Base-by-base conservation (phyloP, 2,329 filamentous ascomycete species). In the Diaporthe sp. region DNA sequence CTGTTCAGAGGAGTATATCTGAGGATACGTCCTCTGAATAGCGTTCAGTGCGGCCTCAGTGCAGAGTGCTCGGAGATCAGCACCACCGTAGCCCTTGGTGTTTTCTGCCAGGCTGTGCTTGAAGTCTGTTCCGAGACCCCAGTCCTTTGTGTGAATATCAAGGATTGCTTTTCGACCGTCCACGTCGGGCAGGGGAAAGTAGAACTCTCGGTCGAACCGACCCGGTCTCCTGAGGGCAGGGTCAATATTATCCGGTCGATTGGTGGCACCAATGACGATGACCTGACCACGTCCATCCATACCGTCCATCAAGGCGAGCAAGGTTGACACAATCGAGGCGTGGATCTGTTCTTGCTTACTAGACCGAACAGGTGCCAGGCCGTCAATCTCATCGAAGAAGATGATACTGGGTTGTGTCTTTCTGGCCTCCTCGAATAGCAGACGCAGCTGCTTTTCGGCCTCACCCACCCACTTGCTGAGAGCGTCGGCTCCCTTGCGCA, bases 321-420 rank as follows among this genome's bases (percentile, higher is more conserved):
- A 85, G 1, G 96, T 98, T 2, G 96, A 97, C 19, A 98, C 96
- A 77, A 99, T 99, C 2, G 96, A 98, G 8, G 97, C 95, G 83
- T 99, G 97, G 75, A 98, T 98, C 84, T 99, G 97, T 82, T 99
- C 97, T 84, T 98, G 96, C 83, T 98, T 98, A 84, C 96, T 98
- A 17, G 97, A 98, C 79, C 97, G 91, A 44, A 98, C 97, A 69
- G 97, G 97, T 3, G 97, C 97, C 77, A 99, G 88, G 72, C 97
- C 97, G 84, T 99, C 97, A 78, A 99, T 99, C 83, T 99, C 97
- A 82, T 99, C 97, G 79, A 99, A 98, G 86, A 99, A 99, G 82
- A 99, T 99, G 83, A 99, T 99, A 82, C 96, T 98, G 0, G 97
- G 97, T 80, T 99, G 97, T 1, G 94, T 98, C 82, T 95, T 97